Evolutionary conservation across 2,329 filamentous ascomycete species (phyloP).

Genomic region (Alternaria sp.): DNA sequence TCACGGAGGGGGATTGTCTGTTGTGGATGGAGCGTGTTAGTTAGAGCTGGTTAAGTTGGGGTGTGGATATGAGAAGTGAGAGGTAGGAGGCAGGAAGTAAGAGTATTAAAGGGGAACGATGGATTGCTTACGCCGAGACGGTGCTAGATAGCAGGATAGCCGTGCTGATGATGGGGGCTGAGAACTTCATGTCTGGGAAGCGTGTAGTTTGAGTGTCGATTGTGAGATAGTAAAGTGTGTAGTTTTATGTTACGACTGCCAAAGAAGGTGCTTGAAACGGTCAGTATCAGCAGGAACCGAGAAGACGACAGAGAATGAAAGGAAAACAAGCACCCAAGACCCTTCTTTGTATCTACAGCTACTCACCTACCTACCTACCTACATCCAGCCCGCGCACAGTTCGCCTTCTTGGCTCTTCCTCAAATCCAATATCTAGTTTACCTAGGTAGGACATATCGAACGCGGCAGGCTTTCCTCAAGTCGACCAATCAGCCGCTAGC

Average conservation of each 20-base stretch:
- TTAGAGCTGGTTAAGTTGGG: background rate
- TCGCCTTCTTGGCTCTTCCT: slow-evolving; percentile 3
- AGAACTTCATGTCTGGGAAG: slow-evolving; percentile 7
- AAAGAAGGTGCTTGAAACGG: background rate
- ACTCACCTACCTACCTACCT: background rate
- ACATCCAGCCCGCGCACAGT: slow-evolving; percentile 1
- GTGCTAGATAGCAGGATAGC: slow-evolving; percentile 8
- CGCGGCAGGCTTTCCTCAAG: background rate
- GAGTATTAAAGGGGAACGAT: too few relatives aligned
- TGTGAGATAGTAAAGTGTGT: background rate
- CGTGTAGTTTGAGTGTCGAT: background rate
- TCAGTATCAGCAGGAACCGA: too few relatives aligned
- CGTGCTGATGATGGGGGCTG: background rate
- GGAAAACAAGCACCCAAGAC: background rate
- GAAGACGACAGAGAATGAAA: background rate
- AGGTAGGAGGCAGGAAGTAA: background rate
- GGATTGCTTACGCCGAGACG: slow-evolving; percentile 13
- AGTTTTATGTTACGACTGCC: background rate
- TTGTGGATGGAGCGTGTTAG: background rate
- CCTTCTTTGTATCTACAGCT: background rate
- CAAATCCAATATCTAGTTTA: background rate
- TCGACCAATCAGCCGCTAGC: background rate
- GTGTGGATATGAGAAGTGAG: background rate
- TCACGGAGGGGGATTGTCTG: slow-evolving; percentile 15
- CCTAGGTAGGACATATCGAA: background rate